These are phyloP conservation scores for Ephemerocybe angulata DNA, from an alignment of 768 basidiomycete species.

Conservation along the genomic window DNA sequence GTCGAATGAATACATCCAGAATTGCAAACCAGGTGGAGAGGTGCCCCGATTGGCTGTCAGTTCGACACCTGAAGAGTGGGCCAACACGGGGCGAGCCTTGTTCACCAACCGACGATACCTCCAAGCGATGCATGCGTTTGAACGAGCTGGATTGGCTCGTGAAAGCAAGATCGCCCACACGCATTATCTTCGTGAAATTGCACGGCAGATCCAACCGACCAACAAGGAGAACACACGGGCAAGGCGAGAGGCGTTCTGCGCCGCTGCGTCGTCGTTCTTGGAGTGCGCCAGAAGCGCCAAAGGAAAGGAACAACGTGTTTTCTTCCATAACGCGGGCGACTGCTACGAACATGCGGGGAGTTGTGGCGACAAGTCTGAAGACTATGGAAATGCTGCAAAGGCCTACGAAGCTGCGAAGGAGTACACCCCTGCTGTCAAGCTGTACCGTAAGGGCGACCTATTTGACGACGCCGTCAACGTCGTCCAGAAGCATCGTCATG, in stretches of 20 bases:
- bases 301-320: constrained; percentile 4
- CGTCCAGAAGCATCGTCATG: constrained; percentile 29
- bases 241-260: constrained; percentile 22
- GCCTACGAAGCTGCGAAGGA: constrained; percentile 7
- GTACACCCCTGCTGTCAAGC: constrained; percentile 14
- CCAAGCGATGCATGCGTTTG: constrained; percentile 38
- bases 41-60: constrained; percentile 52
- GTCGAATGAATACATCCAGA: constrained; percentile 40
- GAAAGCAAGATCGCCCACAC: constrained; percentile 48
- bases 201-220: constrained; percentile 30
- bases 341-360: constrained; percentile 49
- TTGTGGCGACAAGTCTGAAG: constrained; percentile 37
- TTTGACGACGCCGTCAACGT: constrained; percentile 55
- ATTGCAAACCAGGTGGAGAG: constrained; percentile 44
- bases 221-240: constrained; percentile 23
- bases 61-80: constrained; percentile 44
- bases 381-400: constrained; percentile 41
- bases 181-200: constrained; percentile 50
- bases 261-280: constrained; percentile 4
- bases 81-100: constrained; percentile 27
- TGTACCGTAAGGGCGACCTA: constrained; percentile 45
- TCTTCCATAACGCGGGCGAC: constrained; percentile 19
- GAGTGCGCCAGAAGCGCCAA: background rate
- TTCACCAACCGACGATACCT: constrained; percentile 43
- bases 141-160: constrained; percentile 14